Conservation (phyloP, 2,329 filamentous ascomycete species). For the Chalaropsis ovoidea region DNA sequence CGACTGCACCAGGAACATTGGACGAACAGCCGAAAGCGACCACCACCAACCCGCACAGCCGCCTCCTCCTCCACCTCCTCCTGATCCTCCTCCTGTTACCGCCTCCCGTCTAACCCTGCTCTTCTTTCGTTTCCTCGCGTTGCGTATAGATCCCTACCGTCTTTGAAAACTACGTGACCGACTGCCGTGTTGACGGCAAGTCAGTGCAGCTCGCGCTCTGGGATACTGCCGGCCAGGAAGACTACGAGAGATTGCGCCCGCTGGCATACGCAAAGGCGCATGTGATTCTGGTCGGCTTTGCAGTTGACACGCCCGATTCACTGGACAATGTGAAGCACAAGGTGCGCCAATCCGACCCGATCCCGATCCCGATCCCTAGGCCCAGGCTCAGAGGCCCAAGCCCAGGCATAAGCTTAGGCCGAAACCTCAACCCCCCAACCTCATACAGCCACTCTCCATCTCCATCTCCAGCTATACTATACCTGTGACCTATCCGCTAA, state of each 20-base stretch:
- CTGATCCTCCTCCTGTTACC: not conserved
- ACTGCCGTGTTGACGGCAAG: constrained; percentile 95
- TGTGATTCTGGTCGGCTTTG: constrained; percentile 92
- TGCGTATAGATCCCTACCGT: constrained; percentile 79
- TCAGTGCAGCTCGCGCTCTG: constrained; percentile 96
- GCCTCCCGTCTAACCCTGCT: not conserved
- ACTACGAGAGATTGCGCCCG: constrained; percentile 90
- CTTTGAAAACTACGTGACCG: constrained; percentile 98
- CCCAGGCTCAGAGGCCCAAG: no score
- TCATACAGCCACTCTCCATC: not conserved
- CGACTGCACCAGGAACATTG: not conserved
- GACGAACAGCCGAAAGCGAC: not conserved
- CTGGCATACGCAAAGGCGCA: constrained; percentile 95
- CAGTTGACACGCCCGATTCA: constrained; percentile 88
- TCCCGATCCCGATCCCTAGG: not conserved
- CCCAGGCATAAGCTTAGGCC: not conserved
- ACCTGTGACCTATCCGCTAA: not conserved
- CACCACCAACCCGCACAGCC: not conserved
- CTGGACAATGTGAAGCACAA: constrained; percentile 98
- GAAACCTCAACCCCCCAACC: not conserved
- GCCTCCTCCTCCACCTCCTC: not conserved
- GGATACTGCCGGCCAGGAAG: constrained; percentile 99
- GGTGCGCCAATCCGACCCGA: constrained; percentile 40
- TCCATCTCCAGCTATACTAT: not conserved
- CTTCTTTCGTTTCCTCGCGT: not conserved